phyloP scores from a whole-genome alignment of 352 stramenopile species.

The Phytophthora macrochlamydospora region DNA sequence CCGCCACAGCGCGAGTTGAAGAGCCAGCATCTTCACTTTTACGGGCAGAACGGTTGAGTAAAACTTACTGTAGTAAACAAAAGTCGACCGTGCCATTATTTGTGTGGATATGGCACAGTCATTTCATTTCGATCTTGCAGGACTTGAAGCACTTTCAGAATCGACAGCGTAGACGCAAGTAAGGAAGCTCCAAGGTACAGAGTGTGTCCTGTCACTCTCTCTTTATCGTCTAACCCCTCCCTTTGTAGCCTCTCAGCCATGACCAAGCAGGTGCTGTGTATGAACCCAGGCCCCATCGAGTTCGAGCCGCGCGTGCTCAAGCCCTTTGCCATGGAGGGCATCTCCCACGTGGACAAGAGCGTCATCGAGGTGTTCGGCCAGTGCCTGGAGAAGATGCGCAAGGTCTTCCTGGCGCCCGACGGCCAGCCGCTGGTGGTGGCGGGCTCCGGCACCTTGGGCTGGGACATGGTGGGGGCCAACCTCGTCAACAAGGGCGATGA shows the following conservation, averaged over 20 bases:
- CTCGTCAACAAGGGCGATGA: constrained; percentile 66
- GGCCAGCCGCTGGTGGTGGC: constrained; percentile 74
- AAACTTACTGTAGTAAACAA: background rate
- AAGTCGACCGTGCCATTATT: background rate
- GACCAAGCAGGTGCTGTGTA: constrained; percentile 79
- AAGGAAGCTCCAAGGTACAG: background rate
- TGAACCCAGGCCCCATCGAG: constrained; percentile 86
- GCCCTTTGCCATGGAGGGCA: constrained; percentile 70
- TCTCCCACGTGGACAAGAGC: constrained; percentile 82
- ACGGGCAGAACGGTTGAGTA: background rate
- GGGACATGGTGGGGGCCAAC: constrained; percentile 86
- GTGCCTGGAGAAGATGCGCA: constrained; percentile 83
- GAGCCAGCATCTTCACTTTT: constrained; percentile 20
- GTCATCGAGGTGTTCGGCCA: constrained; percentile 80
- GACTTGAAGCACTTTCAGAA: background rate
- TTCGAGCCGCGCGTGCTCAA: constrained; percentile 80
- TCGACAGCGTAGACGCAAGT: background rate
- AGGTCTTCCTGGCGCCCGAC: constrained; percentile 72
- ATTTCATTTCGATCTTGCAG: background rate
- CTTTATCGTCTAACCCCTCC: background rate
- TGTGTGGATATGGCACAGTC: background rate
- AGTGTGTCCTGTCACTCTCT: too few species aligned
- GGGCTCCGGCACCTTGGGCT: constrained; percentile 72
- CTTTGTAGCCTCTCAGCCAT: constrained; percentile 22
- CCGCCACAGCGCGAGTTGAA: constrained; percentile 75